phyloP scores from a whole-genome alignment of 1,284 basidiomycete genomes.

The Rhodotorula sp. region DNA sequence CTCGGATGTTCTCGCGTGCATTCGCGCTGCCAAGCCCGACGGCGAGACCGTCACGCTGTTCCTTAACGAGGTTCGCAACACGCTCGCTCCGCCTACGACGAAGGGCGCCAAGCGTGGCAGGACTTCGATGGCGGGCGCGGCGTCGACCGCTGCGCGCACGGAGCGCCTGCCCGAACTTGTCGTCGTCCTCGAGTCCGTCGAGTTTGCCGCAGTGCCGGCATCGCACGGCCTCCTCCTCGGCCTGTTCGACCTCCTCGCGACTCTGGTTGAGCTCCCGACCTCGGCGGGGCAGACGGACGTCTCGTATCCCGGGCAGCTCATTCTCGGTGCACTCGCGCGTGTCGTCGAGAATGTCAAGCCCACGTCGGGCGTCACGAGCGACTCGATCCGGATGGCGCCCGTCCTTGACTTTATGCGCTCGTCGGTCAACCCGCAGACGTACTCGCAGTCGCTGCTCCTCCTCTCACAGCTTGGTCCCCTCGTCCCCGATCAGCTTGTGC shows the following conservation, averaged over 20 bases:
- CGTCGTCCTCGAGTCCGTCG: slow-evolving; percentile 39
- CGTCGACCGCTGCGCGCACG: slow-evolving; percentile 10
- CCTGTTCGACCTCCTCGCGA: slow-evolving; percentile 39
- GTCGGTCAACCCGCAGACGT: slow-evolving; percentile 88
- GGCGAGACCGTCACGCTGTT: slow-evolving; percentile 36
- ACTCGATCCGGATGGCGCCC: slow-evolving; percentile 64
- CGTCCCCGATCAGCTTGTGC: slow-evolving; percentile 85
- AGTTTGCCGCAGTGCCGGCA: slow-evolving; percentile 25
- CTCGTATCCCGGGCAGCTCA: slow-evolving; percentile 39
- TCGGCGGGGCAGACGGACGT: slow-evolving; percentile 32
- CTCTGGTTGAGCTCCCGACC: slow-evolving; percentile 36
- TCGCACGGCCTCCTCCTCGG: slow-evolving; percentile 34
- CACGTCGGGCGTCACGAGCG: slow-evolving; percentile 44
- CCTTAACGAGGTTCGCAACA: slow-evolving; percentile 27
- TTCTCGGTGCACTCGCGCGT: slow-evolving; percentile 28
- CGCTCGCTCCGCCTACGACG: slow-evolving; percentile 17
- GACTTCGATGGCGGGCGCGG: slow-evolving; percentile 23
- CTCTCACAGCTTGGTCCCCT: slow-evolving; percentile 81
- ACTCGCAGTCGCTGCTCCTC: slow-evolving; percentile 88
- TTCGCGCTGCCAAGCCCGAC: slow-evolving; percentile 30
- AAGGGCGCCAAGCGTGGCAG: slow-evolving; percentile 41
- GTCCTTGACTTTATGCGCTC: slow-evolving; percentile 82
- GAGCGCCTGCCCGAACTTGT: slow-evolving; percentile 41
- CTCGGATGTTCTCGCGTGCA: slow-evolving; percentile 28
- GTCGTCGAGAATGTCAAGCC: slow-evolving; percentile 36